Evolutionary conservation across 495 filamentous ascomycete genomes (phyloP), one percentile per base, ranked within the genome.

Genomic region (Penicillium malachiteum): DNA sequence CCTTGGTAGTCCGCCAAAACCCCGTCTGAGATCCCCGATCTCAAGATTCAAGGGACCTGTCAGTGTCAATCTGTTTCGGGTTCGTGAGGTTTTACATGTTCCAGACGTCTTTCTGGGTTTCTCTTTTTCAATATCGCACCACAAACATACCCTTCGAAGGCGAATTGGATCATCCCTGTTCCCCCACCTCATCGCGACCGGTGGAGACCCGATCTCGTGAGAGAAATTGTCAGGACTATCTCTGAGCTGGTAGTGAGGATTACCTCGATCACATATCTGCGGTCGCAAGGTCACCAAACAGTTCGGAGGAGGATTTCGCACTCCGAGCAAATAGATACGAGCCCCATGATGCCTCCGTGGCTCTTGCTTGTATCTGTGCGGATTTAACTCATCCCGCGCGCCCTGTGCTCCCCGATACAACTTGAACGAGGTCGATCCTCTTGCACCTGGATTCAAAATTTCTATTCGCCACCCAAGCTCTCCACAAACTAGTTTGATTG

Each of bases 301-400:
- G 7, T 16, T 38, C 8, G 2, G 7, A 11, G 11, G n/a, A 58
- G 18, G 7, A 18, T 30, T 37, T 31, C 14, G 26, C 9, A 21
- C 10, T 46, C 33, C 16, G 17, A 14, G 34, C 1, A n/a, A 32
- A 39, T 52, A n/a, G 37, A 56, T 59, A 33, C 54, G 43, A 57
- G 48, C 48, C 50, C 50, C 58, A 73, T 67, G 57, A 70, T 71
- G 69, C 60, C 51, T 59, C 49, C 52, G 34, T 41, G 48, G 44
- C 48, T 50, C 62, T 49, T 55, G 38, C 51, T 55, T 42, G 48
- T 46, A 62, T 41, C 52, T 46, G 42, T 64, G 46, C 65, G 51
- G 40, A 64, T 56, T 44, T 65, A 65, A 52, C 39, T 59, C 50
- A 52, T 51, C 53, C 50, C 53, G 52, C 61, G 47, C 49, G 30